Conservation (phyloP, 768 basidiomycete genomes). For the Lactarius tabidus region DNA sequence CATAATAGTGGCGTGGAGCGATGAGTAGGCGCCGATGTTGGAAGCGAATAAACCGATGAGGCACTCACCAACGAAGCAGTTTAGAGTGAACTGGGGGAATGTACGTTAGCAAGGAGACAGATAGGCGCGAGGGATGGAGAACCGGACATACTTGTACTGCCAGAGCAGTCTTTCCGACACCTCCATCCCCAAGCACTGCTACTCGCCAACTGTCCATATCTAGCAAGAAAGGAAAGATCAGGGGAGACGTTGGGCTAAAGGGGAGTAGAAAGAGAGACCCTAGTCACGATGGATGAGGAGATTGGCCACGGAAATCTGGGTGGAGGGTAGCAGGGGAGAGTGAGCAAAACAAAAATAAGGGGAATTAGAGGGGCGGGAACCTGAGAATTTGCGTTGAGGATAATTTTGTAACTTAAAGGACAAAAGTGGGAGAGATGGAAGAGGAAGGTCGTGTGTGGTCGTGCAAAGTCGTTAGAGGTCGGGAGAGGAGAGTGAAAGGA, state of each 20-base stretch:
- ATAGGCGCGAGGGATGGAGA: neutral
- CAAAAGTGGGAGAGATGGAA: slow-evolving; percentile 10
- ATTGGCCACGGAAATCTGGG: slow-evolving; percentile 19
- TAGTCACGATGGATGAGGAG: slow-evolving; percentile 21
- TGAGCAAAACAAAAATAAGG: slow-evolving; percentile 13
- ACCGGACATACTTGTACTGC: slow-evolving; percentile 82
- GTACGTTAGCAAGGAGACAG: slow-evolving; percentile 11
- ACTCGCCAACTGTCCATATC: slow-evolving; percentile 94
- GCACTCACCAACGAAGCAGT: slow-evolving; percentile 88
- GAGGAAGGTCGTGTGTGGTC: slow-evolving; percentile 25
- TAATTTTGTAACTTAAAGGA: slow-evolving; percentile 18
- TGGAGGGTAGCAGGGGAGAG: slow-evolving; percentile 3
- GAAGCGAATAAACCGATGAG: neutral
- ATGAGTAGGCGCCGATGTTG: slow-evolving; percentile 16
- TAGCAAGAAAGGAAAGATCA: slow-evolving; percentile 25
- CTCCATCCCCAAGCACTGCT: slow-evolving; percentile 93
- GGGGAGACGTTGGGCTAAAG: neutral
- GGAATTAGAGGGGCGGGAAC: slow-evolving; percentile 13
- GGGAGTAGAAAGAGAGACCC: slow-evolving; percentile 7
- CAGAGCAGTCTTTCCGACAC: slow-evolving; percentile 94
- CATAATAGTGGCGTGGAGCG: slow-evolving; percentile 22
- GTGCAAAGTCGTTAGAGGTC: slow-evolving; percentile 28
- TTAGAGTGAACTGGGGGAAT: slow-evolving; percentile 75
- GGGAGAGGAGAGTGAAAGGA: slow-evolving; percentile 16
- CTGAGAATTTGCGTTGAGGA: slow-evolving; percentile 10